Conservation (phyloP, 73 alveolate genomes). For the Paramecium sexaurelia region DNA sequence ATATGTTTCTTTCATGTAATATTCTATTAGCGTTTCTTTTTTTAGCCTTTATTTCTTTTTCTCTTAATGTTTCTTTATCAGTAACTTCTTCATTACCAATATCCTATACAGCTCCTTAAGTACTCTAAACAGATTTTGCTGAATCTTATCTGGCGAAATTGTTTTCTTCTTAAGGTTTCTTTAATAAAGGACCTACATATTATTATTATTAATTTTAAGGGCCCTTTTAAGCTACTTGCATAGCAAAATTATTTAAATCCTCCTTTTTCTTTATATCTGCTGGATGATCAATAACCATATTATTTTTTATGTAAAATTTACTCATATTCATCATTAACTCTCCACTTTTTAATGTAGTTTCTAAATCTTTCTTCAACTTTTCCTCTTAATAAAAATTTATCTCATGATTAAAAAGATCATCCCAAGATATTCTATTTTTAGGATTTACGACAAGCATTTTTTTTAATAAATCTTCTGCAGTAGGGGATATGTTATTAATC, state of each 20-base stretch:
- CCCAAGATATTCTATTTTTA: slow-evolving; percentile 66
- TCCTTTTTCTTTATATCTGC: slow-evolving; percentile 66
- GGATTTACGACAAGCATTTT: slow-evolving; percentile 69
- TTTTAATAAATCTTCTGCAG: slow-evolving; percentile 59
- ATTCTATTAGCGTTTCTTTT: slow-evolving; percentile 68
- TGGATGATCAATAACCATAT: slow-evolving; percentile 68
- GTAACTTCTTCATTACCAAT: slow-evolving; percentile 59
- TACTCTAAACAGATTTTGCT: neutral
- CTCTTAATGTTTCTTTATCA: slow-evolving; percentile 61
- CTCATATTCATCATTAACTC: slow-evolving; percentile 65
- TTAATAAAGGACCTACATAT: slow-evolving; percentile 58
- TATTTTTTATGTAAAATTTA: slow-evolving; percentile 61
- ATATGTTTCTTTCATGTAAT: slow-evolving; percentile 65
- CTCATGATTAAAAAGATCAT: slow-evolving; percentile 54
- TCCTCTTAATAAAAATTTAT: slow-evolving; percentile 63
- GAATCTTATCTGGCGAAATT: slow-evolving; percentile 5
- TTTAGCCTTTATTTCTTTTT: slow-evolving; percentile 62
- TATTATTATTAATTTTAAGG: slow-evolving; percentile 16
- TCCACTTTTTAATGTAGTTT: slow-evolving; percentile 58
- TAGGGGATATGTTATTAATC: slow-evolving; percentile 37
- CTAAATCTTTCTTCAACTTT: slow-evolving; percentile 66
- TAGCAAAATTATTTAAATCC: slow-evolving; percentile 63
- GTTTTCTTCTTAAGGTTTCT: slow-evolving; percentile 55
- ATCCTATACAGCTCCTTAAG: slow-evolving; percentile 7
- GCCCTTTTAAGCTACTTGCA: slow-evolving; percentile 62